phyloP scores from a whole-genome alignment of 306 rosid genomes.

The Vigna angularis region DNA sequence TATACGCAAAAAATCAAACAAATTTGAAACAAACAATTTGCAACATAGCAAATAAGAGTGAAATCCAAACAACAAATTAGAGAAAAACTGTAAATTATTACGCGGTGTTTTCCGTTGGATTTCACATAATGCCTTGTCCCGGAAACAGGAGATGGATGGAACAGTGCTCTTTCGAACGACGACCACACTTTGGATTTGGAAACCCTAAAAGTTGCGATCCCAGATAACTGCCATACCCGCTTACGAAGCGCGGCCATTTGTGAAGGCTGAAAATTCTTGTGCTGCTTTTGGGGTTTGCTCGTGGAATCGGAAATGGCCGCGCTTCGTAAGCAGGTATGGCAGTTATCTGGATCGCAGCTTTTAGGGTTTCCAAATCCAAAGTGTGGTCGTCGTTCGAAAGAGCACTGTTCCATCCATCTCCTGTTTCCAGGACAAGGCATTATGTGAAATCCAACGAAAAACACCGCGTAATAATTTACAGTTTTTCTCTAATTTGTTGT shows the following conservation, averaged over 20 bases:
- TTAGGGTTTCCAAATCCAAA: constrained; percentile 51
- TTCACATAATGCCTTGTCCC: constrained; percentile 56
- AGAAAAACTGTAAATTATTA: constrained; percentile 36
- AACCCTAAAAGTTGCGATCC: constrained; percentile 34
- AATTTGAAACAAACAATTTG: not conserved
- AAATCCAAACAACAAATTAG: not conserved
- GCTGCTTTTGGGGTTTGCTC: not conserved
- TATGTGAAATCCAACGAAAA: constrained; percentile 71
- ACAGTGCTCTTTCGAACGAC: constrained; percentile 37
- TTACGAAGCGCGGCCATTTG: constrained; percentile 15
- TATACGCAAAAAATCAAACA: constrained; percentile 36
- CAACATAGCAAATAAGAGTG: not conserved
- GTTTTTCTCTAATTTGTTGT: not conserved
- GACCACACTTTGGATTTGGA: constrained; percentile 41
- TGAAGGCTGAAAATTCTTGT: not conserved
- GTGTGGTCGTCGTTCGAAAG: constrained; percentile 29
- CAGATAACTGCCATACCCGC: not conserved
- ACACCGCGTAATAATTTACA: constrained; percentile 61
- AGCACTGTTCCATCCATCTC: constrained; percentile 41
- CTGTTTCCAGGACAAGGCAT: constrained; percentile 43
- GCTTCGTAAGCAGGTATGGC: not conserved
- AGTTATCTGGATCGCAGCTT: not conserved
- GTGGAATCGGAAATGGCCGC: not conserved
- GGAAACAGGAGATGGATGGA: constrained; percentile 42
- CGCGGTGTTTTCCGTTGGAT: constrained; percentile 76